A percentile compares a stretch with the other conserved stretches of the same genome.
These are phyloP conservation scores for Naematelia encephala DNA, from an alignment of 768 basidiomycete species.

Conservation along the genomic window DNA sequence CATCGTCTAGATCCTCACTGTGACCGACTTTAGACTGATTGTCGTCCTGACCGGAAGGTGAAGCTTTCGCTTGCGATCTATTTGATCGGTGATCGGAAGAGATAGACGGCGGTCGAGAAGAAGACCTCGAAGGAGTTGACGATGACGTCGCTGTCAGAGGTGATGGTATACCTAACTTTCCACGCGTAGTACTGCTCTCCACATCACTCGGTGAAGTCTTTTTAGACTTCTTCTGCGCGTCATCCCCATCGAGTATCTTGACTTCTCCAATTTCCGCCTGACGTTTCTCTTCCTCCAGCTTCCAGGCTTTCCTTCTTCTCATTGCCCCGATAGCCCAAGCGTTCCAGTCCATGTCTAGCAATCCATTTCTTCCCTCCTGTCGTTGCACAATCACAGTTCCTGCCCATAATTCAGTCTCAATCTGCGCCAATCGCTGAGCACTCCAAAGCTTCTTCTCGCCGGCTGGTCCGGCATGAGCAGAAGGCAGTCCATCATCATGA, in stretches of 20 bases:
- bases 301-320: constrained; percentile 20
- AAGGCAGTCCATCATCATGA: constrained; percentile 20
- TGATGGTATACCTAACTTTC: not conserved
- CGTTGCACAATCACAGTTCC: constrained; percentile 11
- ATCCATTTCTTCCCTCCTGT: constrained; percentile 3
- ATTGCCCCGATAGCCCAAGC: constrained; percentile 13
- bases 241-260: not conserved
- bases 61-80: not conserved
- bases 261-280: not conserved
- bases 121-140: constrained; percentile 5
- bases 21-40: not conserved
- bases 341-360: constrained; percentile 33
- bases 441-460: constrained; percentile 26
- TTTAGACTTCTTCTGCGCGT: not conserved
- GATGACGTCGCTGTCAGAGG: constrained; percentile 5
- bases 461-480: not conserved
- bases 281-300: not conserved
- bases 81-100: constrained; percentile 10
- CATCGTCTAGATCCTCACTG: not conserved
- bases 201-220: not conserved
- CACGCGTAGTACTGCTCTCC: not conserved
- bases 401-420: constrained; percentile 35
- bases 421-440: constrained; percentile 5
- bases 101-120: constrained; percentile 16
- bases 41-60: too few species aligned